Conservation (phyloP, 495 filamentous ascomycete genomes). For the Penicillium psychrofluorescens region DNA sequence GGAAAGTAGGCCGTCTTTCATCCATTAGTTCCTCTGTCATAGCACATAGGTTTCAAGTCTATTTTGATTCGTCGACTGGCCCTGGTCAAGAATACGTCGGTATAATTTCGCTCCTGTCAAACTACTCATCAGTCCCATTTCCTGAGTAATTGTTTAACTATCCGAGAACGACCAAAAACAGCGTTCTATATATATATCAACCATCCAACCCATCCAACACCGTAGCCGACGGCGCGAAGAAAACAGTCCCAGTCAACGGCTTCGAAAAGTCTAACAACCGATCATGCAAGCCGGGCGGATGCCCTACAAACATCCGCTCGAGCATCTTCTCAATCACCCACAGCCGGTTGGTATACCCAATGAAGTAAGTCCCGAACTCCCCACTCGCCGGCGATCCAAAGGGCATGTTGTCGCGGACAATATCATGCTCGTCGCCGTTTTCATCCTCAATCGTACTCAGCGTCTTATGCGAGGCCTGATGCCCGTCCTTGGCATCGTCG, state of each 20-base stretch:
- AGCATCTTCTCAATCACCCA: conserved; percentile 56
- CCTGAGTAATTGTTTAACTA: too few relatives aligned
- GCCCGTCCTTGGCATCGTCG: conserved; percentile 38
- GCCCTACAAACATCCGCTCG: conserved; percentile 49
- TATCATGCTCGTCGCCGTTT: conserved; percentile 42
- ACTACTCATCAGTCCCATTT: too few relatives aligned
- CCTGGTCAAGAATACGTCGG: too few relatives aligned
- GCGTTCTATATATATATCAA: too few relatives aligned
- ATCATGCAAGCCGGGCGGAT: conserved; percentile 49
- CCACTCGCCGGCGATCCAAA: conserved; percentile 46
- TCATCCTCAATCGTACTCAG: conserved; percentile 49
- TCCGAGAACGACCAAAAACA: too few relatives aligned
- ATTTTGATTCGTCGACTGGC: too few relatives aligned
- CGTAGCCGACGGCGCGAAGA: conserved; percentile 46
- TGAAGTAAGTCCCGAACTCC: conserved; percentile 56
- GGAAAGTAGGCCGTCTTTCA: too few relatives aligned
- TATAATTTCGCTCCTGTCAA: too few relatives aligned
- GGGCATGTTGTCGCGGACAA: conserved; percentile 55
- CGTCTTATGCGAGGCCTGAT: conserved; percentile 45
- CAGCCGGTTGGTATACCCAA: conserved; percentile 46
- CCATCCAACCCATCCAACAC: conserved; percentile 28
- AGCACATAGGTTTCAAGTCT: too few relatives aligned
- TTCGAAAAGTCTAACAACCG: conserved; percentile 47
- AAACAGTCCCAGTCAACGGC: conserved; percentile 43
- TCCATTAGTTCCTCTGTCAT: too few relatives aligned